phyloP scores from a whole-genome alignment of 768 basidiomycete genomes.

The Boletus pseudo-olivaceus region DNA sequence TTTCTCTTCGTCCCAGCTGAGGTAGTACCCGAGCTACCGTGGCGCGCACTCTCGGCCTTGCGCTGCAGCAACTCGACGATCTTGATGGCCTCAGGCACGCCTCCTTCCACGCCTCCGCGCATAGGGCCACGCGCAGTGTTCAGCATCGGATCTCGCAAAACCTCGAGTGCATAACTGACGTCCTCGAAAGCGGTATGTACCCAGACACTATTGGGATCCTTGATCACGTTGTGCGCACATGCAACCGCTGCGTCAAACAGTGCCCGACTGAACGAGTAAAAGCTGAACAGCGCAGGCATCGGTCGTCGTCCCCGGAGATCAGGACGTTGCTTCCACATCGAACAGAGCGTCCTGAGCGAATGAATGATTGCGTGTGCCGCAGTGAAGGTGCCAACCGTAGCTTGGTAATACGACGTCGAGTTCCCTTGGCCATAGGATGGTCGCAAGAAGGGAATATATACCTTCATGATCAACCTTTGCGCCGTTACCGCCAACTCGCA shows the following conservation, averaged over 20 bases:
- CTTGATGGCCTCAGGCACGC: conserved; percentile 36
- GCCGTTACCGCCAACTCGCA: conserved; percentile 61
- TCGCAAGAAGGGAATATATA: conserved; percentile 66
- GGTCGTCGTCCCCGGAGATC: conserved; percentile 32
- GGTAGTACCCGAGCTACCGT: conserved; percentile 10
- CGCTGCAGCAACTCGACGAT: conserved; percentile 39
- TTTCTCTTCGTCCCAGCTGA: conserved; percentile 42
- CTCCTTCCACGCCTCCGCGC: conserved; percentile 32
- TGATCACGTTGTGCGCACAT: conserved; percentile 60
- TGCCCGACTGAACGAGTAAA: conserved; percentile 57
- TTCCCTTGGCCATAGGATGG: conserved; percentile 26
- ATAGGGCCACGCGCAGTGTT: conserved; percentile 32
- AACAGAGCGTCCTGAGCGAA: conserved; percentile 43
- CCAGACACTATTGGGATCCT: conserved; percentile 46
- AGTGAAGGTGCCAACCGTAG: conserved; percentile 53
- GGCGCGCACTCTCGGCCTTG: conserved; percentile 36
- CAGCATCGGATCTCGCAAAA: conserved; percentile 37
- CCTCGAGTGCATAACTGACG: conserved; percentile 40
- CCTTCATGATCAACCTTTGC: conserved; percentile 57
- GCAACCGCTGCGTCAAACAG: conserved; percentile 66
- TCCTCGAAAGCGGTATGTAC: conserved; percentile 47
- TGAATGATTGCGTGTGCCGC: conserved; percentile 65
- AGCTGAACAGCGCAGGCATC: conserved; percentile 47
- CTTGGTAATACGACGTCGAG: conserved; percentile 44
- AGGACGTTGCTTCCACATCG: conserved; percentile 36